A percentile compares a stretch with the other conserved stretches of the same genome.
These are phyloP conservation scores for Fusarium acutatum DNA, from an alignment of 2,329 filamentous ascomycete genomes.

Conservation along the genomic window DNA sequence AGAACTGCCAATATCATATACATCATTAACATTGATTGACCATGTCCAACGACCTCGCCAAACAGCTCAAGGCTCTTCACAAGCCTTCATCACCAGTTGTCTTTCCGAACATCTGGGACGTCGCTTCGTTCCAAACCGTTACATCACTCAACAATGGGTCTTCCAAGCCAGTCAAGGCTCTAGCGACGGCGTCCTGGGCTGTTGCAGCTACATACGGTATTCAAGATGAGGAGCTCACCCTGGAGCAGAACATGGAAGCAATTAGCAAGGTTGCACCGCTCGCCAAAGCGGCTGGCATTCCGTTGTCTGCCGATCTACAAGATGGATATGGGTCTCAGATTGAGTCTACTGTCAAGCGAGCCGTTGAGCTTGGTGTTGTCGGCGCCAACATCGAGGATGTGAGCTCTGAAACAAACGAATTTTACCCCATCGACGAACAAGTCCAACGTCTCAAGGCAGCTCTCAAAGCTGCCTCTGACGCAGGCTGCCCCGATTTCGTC, in stretches of 20 bases:
- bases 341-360: constrained; percentile 52
- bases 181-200: constrained; percentile 62
- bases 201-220: constrained; percentile 57
- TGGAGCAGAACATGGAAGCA: constrained; percentile 60
- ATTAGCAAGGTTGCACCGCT: constrained; percentile 55
- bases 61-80: constrained; percentile 56
- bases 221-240: constrained; percentile 58
- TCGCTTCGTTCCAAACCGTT: constrained; percentile 56
- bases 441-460: constrained; percentile 55
- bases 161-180: constrained; percentile 50
- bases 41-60: constrained; percentile 46
- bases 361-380: constrained; percentile 61
- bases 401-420: constrained; percentile 45
- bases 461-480: constrained; percentile 52
- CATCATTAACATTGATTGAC: not conserved
- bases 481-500: constrained; percentile 63
- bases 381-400: constrained; percentile 69
- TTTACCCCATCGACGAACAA: constrained; percentile 55
- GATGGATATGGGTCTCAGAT: constrained; percentile 65
- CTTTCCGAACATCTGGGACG: constrained; percentile 65
- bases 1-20: not conserved
- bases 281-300: constrained; percentile 51
- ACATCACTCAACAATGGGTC: constrained; percentile 51
- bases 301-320: constrained; percentile 66
- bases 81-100: constrained; percentile 59